A percentile compares a stretch with the other conserved stretches of the same genome.
Evolutionary conservation across 2,329 filamentous ascomycete species (phyloP).

Genomic region (Cordyceps fumosorosea): DNA sequence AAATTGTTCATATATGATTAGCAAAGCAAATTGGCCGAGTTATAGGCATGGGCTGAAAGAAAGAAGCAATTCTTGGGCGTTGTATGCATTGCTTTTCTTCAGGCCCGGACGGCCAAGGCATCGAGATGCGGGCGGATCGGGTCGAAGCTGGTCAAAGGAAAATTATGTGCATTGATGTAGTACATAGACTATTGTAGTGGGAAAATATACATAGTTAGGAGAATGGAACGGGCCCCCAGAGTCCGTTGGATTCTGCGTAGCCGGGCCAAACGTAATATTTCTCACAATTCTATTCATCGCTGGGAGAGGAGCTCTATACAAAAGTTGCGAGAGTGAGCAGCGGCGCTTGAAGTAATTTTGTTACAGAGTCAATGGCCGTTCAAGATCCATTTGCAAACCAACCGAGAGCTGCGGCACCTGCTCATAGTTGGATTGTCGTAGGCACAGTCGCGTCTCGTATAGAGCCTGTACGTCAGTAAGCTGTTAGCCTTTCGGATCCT

Average conservation of each 20-base stretch:
- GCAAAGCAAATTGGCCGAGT: background rate
- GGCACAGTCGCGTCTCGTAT: constrained; percentile 6
- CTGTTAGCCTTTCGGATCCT: background rate
- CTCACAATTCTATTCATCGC: no score
- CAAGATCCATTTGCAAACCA: constrained; percentile 10
- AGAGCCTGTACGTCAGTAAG: background rate
- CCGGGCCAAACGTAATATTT: background rate
- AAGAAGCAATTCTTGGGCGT: background rate
- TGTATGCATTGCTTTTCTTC: background rate
- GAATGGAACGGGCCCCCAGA: background rate
- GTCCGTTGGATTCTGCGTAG: background rate
- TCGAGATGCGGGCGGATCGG: background rate
- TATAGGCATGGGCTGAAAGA: background rate
- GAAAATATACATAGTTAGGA: no score
- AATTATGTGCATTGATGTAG: no score
- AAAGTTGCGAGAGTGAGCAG: background rate
- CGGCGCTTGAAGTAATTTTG: background rate
- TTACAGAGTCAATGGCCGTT: constrained; percentile 5
- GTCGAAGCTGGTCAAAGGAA: background rate
- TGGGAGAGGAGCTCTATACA: no score
- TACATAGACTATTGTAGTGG: background rate
- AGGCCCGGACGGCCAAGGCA: background rate
- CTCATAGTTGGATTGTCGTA: constrained; percentile 12
- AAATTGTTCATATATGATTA: no score
- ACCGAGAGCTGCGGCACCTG: constrained; percentile 12